Evolutionary conservation across 305 asterid species (phyloP).

Genomic region (Stenogyne calaminthoides): DNA sequence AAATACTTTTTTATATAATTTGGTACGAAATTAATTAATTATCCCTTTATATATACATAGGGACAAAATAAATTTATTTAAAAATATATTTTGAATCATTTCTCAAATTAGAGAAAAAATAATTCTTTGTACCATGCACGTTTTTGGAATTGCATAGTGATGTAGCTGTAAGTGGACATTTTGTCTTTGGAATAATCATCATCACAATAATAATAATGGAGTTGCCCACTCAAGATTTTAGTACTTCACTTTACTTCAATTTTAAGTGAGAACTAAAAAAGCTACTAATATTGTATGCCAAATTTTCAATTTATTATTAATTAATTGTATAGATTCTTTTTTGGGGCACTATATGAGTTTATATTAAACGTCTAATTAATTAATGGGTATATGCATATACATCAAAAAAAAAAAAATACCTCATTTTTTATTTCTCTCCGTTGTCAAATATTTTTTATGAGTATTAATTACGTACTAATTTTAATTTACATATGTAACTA

Average conservation of each 20-base stretch:
- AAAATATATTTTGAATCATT: background rate
- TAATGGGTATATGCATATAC: too few relatives aligned
- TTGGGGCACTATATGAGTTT: too few relatives aligned
- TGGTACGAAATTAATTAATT: too few relatives aligned
- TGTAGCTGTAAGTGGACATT: constrained; percentile 20
- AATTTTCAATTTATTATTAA: background rate
- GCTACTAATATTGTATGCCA: background rate
- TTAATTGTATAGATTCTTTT: too few relatives aligned
- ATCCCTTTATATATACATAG: too few relatives aligned
- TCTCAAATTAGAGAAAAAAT: background rate
- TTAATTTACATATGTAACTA: too few relatives aligned
- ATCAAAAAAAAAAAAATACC: too few relatives aligned
- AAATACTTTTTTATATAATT: too few relatives aligned
- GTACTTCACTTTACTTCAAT: background rate
- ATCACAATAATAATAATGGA: background rate
- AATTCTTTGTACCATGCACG: background rate
- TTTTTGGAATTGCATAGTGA: constrained; percentile 20
- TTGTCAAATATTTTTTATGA: too few relatives aligned
- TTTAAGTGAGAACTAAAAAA: background rate
- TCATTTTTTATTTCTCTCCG: too few relatives aligned
- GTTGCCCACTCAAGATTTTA: constrained; percentile 19
- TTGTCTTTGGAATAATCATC: background rate
- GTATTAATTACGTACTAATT: too few relatives aligned
- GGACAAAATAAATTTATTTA: background rate
- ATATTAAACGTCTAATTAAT: too few relatives aligned